phyloP scores from a whole-genome alignment of 208 protist genomes.

The Crithidia sp. region DNA sequence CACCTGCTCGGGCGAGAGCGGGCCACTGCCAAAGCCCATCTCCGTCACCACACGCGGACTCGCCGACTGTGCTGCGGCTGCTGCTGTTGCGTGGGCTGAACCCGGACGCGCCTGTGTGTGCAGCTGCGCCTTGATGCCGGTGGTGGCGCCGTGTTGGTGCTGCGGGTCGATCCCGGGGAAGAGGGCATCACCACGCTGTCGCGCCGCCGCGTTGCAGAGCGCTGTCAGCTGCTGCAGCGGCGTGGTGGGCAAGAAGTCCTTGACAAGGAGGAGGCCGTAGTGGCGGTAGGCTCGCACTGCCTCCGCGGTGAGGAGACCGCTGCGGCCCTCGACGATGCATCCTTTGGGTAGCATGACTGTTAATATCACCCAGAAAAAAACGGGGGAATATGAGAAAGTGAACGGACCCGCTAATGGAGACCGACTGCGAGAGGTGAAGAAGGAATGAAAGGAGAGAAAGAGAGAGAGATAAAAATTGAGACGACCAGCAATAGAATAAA shows the following conservation, averaged over 20 bases:
- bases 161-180: slow-evolving; percentile 74
- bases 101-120: slow-evolving; percentile 11
- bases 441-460: not conserved
- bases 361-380: not conserved
- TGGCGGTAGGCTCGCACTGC: slow-evolving; percentile 70
- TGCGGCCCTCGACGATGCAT: slow-evolving; percentile 42
- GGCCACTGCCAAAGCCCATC: slow-evolving; percentile 23
- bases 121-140: slow-evolving; percentile 36
- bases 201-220: slow-evolving; percentile 37
- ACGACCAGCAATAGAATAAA: not conserved
- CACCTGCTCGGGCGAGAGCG: slow-evolving; percentile 38
- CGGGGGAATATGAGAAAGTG: not conserved
- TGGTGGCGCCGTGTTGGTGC: slow-evolving; percentile 37
- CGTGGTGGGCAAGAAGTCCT: slow-evolving; percentile 36
- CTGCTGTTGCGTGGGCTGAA: not conserved
- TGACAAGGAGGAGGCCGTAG: slow-evolving; percentile 57
- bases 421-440: slow-evolving; percentile 9
- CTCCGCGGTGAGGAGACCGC: slow-evolving; percentile 42
- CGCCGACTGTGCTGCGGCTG: not conserved
- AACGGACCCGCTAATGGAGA: not conserved
- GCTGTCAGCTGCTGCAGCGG: slow-evolving; percentile 32
- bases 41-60: not conserved
- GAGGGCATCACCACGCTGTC: slow-evolving; percentile 40
- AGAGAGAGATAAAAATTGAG: not conserved
- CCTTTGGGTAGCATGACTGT: slow-evolving; percentile 12